Base-by-base conservation (phyloP, 1,284 basidiomycete genomes). In the Bondarzewia mesenterica region DNA sequence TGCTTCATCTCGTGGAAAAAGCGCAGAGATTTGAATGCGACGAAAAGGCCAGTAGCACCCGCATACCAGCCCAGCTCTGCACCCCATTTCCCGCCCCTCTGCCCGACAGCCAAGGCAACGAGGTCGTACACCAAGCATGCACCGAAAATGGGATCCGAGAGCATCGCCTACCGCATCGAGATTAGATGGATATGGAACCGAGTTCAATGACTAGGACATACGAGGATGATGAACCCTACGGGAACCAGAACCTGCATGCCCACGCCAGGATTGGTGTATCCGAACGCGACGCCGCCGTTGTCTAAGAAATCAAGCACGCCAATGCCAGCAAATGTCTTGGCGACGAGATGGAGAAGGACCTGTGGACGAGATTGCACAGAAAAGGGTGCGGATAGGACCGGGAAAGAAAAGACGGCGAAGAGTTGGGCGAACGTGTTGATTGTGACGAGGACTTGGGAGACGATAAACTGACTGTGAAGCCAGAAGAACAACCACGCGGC, bases 401-500 rank as follows among this genome's bases (percentile, higher is more conserved):
- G 61, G 40, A 64, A 56, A 16, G 49, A 47, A 5, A 56, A 51
- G n/a, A 64, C 59, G 5, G 65, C 63, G 29, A 54, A 52, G 20
- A 68, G 54, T 46, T 68, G 65, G 12, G 58, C 54, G 39, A 60
- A n/a, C 10, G 59, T 59, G 57, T 68, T 67, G 54, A 65, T 52
- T 2, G 61, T 62, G 27, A 65, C 63, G 12, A 65, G 50, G 2
- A 58, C 51, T 49, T 66, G 62, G 5, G 63, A 63, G 14, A 52
- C 44, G 20, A 48, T 50, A 54, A 68, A 68, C 29, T 54, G 50
- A 44, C 61, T 52, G 36, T 56, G 54, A n/a, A 62, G 56, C 65
- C 66, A 66, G 54, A 67, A 65, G 40, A 60, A 47, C 27, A 66
- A 58, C 66, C 66, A 68, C 1, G 57, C 63, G 10, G 63, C 65